Base-by-base conservation (phyloP, 208 protist species). In the Leishmania guyanensis region DNA sequence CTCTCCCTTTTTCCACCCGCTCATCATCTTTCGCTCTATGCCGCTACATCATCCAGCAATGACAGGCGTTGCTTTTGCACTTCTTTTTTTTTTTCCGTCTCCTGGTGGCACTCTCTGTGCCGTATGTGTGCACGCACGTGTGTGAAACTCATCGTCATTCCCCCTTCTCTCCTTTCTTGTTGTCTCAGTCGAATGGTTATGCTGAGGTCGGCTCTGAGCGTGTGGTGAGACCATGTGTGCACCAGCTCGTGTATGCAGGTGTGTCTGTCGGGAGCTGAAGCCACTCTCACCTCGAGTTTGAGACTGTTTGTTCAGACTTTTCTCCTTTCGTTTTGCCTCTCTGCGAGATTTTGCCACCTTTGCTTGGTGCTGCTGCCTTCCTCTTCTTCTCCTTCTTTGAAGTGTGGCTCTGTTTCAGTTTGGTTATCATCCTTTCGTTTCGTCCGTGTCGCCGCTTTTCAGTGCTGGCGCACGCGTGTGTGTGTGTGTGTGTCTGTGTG, bases 351-450 rank as follows among this genome's bases (percentile, higher is more conserved):
- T 46, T 46, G 43, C 43, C 43, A 46, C 43, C 43, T 46, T 46
- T 46, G 43, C 43, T 46, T 46, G 43, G 43, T 46, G 43, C 43
- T 46, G 4, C 43, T 46, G 43, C 43, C 43, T 46, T 46, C 43
- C 43, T 46, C 43, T 46, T 46, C 43, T 46, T 0, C 39, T 43
- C 39, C 39, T 43, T 43, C 43, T 46, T 48, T 64, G 22, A 77
- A 60, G 43, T 46, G 43, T 48, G 3, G 72, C 53, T 64, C 22
- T 83, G 39, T 22, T 78, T 78, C 58, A 14, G n/a, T 84, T 77
- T 77, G 2, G 72, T 17, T 54, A 54, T 20, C 14, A 10, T 75
- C 22, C 10, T 5, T 22, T 62, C 22, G 22, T 26, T 29, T n/a
- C 22, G 56, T 12, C 56, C 56, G 56, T 20, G 56, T n/a, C 22